Base-by-base conservation (phyloP, 805 yeast genomes). In the Hanseniaspora lindneri region DNA sequence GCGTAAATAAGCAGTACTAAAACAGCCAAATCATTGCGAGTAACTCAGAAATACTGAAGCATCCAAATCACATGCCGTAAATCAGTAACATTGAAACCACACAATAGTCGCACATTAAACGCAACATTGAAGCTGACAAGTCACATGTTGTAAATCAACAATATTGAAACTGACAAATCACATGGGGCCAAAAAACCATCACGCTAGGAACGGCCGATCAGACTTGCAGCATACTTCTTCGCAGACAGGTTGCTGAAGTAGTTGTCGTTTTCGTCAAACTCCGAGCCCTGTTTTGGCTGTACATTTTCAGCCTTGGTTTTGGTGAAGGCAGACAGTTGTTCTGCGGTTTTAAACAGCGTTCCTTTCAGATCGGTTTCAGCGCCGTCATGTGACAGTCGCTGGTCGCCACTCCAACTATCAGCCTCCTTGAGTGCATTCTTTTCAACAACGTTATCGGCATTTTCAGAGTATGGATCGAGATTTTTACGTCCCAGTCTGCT, bases 401-500 rank as follows among this genome's bases (percentile, higher is more conserved):
- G 60, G 7, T 53, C 55, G 2, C 51, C 44, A 32, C 50, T 51
- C 30, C 54, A 52, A 14, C 54, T 48, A 14, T 52, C 40, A 17
- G 35, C 36, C 13, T 24, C 11, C 20, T 51, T 48, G 9, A 39
- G 47, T 11, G 32, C 29, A 6, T 39, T 23, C 3, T 19, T 27
- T 20, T 19, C 24, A 11, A 23, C 10, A 24, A 13, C 17, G 3
- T 25, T 16, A 2, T 34, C 44, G 16, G 39, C 17, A 3, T 35
- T 19, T 13, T 30, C 16, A n/a, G 27, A 3, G 25, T 35, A 39
- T 16, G 44, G 50, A 11, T 41, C 39, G 75, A 68, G 33, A 71
- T 67, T 35, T 53, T 80, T 88, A 49, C 96, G 65, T 16, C 95
- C 95, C 32, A 92, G 67, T 49, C 95, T 69, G 34, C 92, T 75